Base-by-base conservation (phyloP, 345 rosid genomes). In the Eucalyptus cloeziana region DNA sequence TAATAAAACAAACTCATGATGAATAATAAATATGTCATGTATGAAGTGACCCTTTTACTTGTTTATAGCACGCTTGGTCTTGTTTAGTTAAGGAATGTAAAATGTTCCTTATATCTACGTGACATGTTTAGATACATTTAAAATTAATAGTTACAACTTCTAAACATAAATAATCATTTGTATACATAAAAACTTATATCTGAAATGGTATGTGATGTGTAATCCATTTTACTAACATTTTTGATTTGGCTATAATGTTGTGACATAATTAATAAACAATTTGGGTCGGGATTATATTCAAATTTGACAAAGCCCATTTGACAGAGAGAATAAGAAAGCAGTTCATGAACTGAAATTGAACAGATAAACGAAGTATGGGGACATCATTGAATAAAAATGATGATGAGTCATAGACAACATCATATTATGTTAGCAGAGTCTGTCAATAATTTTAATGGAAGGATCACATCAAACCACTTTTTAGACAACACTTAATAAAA, bases 21-120 rank as follows among this genome's bases (percentile, higher is more conserved):
- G 17, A 64, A 64, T 64, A 64, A 4, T 64, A 13, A 64, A 30
- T 31, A 13, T 64, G 5, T 64, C 37, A 64, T 13, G 37, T 64
- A 13, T 64, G 9, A 62, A 30, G 31, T 64, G 37, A 64, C 37
- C 19, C 0, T 30, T 30, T 64, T 13, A 60, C 37, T 27, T 13
- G 9, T 62, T 62, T 62, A 0, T 62, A 64, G 31, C 9, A 3
- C 9, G 0, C 19, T 30, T n/a, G 19, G 5, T 64, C 0, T 64
- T 30, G 8, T 64, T 64, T 64, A 14, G 19, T 30, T 64, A 64
- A 64, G n/a, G 9, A 13, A 13, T 14, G 17, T 64, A n/a, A 30
- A 30, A 64, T n/a, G 19, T 64, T 30, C 37, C 71, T n/a, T 64
- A 30, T 64, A 30, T 64, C 16, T 64, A 12, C 0, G 3, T n/a